Base-by-base conservation (phyloP, 2,329 filamentous ascomycete species). In the Coniella lustricola region DNA sequence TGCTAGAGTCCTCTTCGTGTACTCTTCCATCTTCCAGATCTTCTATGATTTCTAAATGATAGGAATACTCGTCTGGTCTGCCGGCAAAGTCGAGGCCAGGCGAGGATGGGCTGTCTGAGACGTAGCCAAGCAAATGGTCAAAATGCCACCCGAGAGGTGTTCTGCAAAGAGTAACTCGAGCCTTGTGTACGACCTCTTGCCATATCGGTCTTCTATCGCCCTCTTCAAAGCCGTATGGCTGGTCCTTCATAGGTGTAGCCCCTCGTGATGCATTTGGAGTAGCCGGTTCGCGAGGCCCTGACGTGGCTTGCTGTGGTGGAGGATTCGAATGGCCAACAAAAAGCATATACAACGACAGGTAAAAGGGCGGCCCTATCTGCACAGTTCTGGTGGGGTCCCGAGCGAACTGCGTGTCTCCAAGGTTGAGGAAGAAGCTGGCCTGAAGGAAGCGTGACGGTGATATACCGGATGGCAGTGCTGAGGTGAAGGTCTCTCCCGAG, bases 141-240 rank as follows among this genome's bases (percentile, higher is more conserved):
- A 79, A 76, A 0, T 76, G 63, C 57, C 63, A 68, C 50, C 59
- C 71, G 29, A 84, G 66, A 0, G 82, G 85, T 1, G 87, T 78
- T 41, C 90, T 77, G 57, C 85, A 77, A 10, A 98, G 72, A 50
- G 90, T 88, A 12, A 96, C 81, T 34, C 83, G 80, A 16, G 90
- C 87, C 64, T 97, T 98, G 69, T 97, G 90, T 52, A 96, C 84
- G 35, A 95, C 90, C 63, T 98, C 91, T 62, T 97, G 93, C 93
- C 93, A 97, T 1, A 90, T 85, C 0, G 89, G 74, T 55, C 73
- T 77, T 72, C 68, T 82, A 66, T 68, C 85, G 62, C 56, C 82
- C 57, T 58, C 78, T 67, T 64, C 68, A 8, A 73, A 38, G 0
- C 71, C 72, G 40, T 74, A 74, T 0, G 66, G 64, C 32, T 63